Base-by-base conservation (phyloP, 306 rosid species). In the Myrica gale region DNA sequence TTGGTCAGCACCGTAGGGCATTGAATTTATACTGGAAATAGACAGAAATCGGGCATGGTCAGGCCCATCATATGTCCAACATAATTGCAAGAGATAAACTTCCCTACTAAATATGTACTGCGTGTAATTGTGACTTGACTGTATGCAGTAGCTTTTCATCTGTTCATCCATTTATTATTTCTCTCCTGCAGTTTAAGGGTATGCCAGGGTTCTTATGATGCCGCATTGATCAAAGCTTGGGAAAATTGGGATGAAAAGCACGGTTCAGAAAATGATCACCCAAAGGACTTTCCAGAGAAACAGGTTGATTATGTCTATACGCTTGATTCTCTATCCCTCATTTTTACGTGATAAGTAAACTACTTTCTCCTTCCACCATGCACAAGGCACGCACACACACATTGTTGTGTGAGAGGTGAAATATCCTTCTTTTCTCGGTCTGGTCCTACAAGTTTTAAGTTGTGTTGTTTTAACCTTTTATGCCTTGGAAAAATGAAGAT, bases 211-310 rank as follows among this genome's bases (percentile, higher is more conserved):
- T 58, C 87, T 47, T 95, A 95, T 86, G 91, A 92, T 41, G 48
- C 76, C 50, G 75, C 84, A 37, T 84, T 95, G 74, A 83, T 89
- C 80, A 87, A 70, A 81, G 91, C 97, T 57, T 92, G 99, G 99
- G 96, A 92, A 80, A 83, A 78, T 69, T 92, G 97, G 97, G 93
- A 92, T 79, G 87, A 84, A 60, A 65, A 78, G 19, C 79, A 87
- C 80, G 84, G 76, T 71, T 95, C 97, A 19, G 97, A 92, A 83
- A 95, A 95, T 73, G 96, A 92, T 82, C 96, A 95, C 84, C 99
- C 97, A 11, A 79, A 81, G 75, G 90, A 79, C 50, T 95, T 95
- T 84, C 90, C 92, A 37, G 91, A 89, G 62, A 86, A 89, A 73
- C 99, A 95, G 97, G 99, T 90, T 57, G 80, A 72, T 42, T 52